Evolutionary conservation across 2,329 filamentous ascomycete species (phyloP), one percentile per base, ranked within the genome.

Genomic region (Clarireedia homoeocarpa): DNA sequence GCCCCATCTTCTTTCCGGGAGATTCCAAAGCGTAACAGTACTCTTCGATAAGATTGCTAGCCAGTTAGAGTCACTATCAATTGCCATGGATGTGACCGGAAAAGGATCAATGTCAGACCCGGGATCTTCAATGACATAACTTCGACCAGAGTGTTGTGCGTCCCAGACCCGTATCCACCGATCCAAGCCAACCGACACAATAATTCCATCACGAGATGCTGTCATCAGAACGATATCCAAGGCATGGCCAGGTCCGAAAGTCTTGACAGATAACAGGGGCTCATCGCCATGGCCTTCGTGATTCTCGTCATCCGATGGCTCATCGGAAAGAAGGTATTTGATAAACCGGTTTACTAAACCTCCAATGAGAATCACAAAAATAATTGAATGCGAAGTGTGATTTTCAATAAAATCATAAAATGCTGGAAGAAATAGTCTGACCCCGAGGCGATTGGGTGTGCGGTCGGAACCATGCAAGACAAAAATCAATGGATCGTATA

Each of bases 401-500:
- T 84, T 76, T 48, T 80, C 75, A 45, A 83, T 75, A 62, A 91
- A 87, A 66, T 91, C 87, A 62, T 87, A 85, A 12, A 81, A 74
- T 2, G 79, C 78, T 1, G 81, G 78, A 5, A 82, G 67, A 55
- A 85, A 75, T 6, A 75, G 74, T 1, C 75, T 74, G 39, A 69
- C 61, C 7, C 69, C 69, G 48, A 76, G 73, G 9, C 71, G 70
- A 4, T 72, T 74, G 20, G 77, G 75, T 58, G 78, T 83, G 17
- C 88, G 81, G 65, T 88, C 79, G 2, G 88, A 83, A 9, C 81
- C 83, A 58, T 84, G 82, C 9, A 86, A 71, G 4, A 91, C 85
- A 59, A 91, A 85, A 3, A 90, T 78, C 3, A 90, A 72, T 1
- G 88, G 88, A 42, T 91, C 84, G 65, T 87, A 89, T 1, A 91